These are phyloP conservation scores for Colletotrichum abscissum DNA, from an alignment of 2,329 filamentous ascomycete species.

Conservation along the genomic window DNA sequence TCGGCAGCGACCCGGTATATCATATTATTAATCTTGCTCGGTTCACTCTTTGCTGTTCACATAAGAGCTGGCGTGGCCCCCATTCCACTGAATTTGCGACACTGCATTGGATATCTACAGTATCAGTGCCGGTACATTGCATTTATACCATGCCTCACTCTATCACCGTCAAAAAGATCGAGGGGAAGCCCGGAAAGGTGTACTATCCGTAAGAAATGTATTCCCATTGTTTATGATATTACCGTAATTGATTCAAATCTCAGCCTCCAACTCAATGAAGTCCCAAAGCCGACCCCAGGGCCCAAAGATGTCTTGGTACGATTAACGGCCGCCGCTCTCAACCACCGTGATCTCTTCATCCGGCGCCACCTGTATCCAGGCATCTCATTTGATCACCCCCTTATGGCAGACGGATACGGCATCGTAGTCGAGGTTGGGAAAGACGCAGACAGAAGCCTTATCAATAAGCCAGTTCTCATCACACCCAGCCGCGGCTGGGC, in stretches of 20 bases:
- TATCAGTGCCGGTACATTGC: neutral
- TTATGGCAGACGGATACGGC: slow-evolving; percentile 87
- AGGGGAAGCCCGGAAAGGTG: slow-evolving; percentile 88
- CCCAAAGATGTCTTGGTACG: slow-evolving; percentile 78
- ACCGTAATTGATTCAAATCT: neutral
- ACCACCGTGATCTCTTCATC: slow-evolving; percentile 96
- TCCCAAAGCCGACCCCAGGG: slow-evolving; percentile 72
- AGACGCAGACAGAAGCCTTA: slow-evolving; percentile 53
- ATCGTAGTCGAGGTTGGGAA: slow-evolving; percentile 74
- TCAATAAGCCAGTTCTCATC: slow-evolving; percentile 78
- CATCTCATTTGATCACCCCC: slow-evolving; percentile 80
- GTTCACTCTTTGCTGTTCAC: neutral
- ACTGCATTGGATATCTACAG: too few species aligned
- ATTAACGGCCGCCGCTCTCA: slow-evolving; percentile 84
- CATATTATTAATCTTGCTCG: neutral
- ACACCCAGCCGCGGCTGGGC: slow-evolving; percentile 85
- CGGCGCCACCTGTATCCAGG: slow-evolving; percentile 92
- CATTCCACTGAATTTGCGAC: neutral
- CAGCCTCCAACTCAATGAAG: slow-evolving; percentile 69
- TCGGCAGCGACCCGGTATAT: neutral
- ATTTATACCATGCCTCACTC: slow-evolving; percentile 59
- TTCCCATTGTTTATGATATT: too few species aligned
- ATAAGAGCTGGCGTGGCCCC: neutral
- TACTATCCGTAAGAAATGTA: slow-evolving; percentile 76
- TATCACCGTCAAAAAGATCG: slow-evolving; percentile 74